Evolutionary conservation across 75 land plant species (phyloP).

Genomic region (Picea glauca): DNA sequence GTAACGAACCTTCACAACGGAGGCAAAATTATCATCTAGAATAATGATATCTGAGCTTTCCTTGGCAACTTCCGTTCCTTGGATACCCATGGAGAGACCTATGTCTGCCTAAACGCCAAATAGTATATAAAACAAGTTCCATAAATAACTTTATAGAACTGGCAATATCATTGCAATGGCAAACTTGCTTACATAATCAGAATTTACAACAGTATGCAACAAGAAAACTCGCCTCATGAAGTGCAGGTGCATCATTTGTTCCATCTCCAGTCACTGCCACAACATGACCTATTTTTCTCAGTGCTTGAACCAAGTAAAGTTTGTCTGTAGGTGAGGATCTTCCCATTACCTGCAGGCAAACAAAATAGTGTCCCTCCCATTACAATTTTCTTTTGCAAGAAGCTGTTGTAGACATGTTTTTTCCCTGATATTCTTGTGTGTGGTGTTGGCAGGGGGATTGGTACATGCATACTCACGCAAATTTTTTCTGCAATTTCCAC

Average conservation of each 20-base stretch:
- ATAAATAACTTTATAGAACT: neutral
- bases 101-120: slow-evolving; percentile 77
- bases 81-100: slow-evolving; percentile 97
- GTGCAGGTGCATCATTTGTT: slow-evolving; percentile 99
- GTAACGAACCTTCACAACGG: slow-evolving; percentile 85
- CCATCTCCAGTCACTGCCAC: slow-evolving; percentile 99
- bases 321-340: slow-evolving; percentile 97
- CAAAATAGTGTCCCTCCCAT: neutral
- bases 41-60: slow-evolving; percentile 97
- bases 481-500: slow-evolving; percentile 37
- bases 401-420: neutral
- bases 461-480: slow-evolving; percentile 20
- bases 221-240: slow-evolving; percentile 67
- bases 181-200: neutral
- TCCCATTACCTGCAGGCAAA: slow-evolving; percentile 80
- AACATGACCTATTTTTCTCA: slow-evolving; percentile 75
- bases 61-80: slow-evolving; percentile 98
- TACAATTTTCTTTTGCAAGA: too few species aligned
- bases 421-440: neutral
- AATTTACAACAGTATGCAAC: neutral
- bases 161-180: neutral
- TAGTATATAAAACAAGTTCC: slow-evolving; percentile 1
- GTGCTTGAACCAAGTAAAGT: slow-evolving; percentile 79
- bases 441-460: too few species aligned
- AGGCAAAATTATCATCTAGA: slow-evolving; percentile 96